Percentiles rank a stretch among this genome's conserved stretches.
Evolutionary conservation across 352 stramenopile species (phyloP).

Genomic region (Globisporangium rhizosaccharum): DNA sequence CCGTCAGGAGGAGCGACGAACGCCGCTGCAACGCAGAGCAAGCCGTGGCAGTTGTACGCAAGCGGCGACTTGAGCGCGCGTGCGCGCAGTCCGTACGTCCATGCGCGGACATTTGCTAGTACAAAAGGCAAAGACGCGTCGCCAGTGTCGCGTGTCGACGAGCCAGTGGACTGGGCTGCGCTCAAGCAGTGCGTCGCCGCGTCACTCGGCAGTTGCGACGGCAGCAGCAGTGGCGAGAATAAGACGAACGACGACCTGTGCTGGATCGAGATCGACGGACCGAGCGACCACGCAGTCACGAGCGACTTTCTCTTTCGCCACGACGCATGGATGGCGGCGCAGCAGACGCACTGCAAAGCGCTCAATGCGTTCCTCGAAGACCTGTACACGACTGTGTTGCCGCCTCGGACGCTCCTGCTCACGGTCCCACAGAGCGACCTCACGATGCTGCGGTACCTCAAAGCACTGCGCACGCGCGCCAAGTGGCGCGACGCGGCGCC

Average conservation of each 20-base stretch:
- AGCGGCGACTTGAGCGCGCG: conserved; percentile 55
- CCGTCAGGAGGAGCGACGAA: conserved; percentile 1
- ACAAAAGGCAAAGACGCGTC: conserved; percentile 3
- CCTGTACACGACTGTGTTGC: conserved; percentile 34
- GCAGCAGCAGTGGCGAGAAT: not conserved
- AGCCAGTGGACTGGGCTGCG: conserved; percentile 23
- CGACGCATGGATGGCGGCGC: conserved; percentile 59
- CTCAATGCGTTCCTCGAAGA: conserved; percentile 46
- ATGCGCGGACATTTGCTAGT: conserved; percentile 24
- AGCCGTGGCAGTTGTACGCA: conserved; percentile 69
- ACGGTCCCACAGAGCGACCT: conserved; percentile 71
- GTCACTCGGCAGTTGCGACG: conserved; percentile 10
- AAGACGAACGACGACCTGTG: conserved; percentile 36
- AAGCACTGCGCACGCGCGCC: conserved; percentile 63
- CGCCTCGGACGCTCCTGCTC: conserved; percentile 48
- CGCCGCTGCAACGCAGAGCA: conserved; percentile 24
- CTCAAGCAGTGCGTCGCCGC: conserved; percentile 33
- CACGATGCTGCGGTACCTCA: conserved; percentile 64
- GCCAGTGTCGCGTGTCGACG: conserved; percentile 23
- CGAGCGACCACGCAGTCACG: conserved; percentile 22
- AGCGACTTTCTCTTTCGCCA: conserved; percentile 63
- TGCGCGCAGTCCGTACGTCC: conserved; percentile 42
- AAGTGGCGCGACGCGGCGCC: conserved; percentile 62
- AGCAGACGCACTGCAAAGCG: conserved; percentile 40
- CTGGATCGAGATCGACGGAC: conserved; percentile 71